Evolutionary conservation across 2,329 filamentous ascomycete species (phyloP).

Genomic region (Aplosporella prunicola): DNA sequence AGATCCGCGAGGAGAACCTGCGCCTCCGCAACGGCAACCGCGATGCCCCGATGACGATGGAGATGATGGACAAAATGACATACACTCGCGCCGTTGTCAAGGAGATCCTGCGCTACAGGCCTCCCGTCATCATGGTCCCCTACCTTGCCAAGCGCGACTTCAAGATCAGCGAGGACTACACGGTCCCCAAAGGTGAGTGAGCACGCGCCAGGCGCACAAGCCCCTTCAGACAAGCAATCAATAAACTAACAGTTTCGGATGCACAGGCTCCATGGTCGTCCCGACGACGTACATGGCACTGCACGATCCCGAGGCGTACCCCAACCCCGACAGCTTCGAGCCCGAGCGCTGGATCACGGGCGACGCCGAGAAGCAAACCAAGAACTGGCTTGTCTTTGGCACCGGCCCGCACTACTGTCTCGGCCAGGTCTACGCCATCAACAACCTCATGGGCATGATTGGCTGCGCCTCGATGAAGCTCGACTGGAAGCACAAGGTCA

Average conservation of each 20-base stretch:
- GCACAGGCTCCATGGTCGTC: conserved; percentile 75
- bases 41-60: conserved; percentile 62
- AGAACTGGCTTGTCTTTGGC: conserved; percentile 96
- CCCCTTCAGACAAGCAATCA: not conserved
- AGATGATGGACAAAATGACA: conserved; percentile 76
- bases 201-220: not conserved
- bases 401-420: conserved; percentile 95
- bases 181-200: conserved; percentile 69
- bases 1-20: conserved; percentile 85
- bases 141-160: conserved; percentile 93
- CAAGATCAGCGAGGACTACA: conserved; percentile 79
- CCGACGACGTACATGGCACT: conserved; percentile 84
- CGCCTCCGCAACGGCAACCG: conserved; percentile 64
- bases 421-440: conserved; percentile 81
- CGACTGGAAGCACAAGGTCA: conserved; percentile 84
- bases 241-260: no score
- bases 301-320: conserved; percentile 86
- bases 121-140: conserved; percentile 94
- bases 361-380: conserved; percentile 79
- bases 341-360: conserved; percentile 88
- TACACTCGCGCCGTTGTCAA: conserved; percentile 87
- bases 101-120: conserved; percentile 64
- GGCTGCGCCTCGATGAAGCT: conserved; percentile 81
- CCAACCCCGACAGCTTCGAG: conserved; percentile 78
- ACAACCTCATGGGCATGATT: conserved; percentile 81